A percentile compares a stretch with the other conserved stretches of the same genome.
Evolutionary conservation across 108 stramenopile species (phyloP).

Genomic region (Cyclotella kingstonii): DNA sequence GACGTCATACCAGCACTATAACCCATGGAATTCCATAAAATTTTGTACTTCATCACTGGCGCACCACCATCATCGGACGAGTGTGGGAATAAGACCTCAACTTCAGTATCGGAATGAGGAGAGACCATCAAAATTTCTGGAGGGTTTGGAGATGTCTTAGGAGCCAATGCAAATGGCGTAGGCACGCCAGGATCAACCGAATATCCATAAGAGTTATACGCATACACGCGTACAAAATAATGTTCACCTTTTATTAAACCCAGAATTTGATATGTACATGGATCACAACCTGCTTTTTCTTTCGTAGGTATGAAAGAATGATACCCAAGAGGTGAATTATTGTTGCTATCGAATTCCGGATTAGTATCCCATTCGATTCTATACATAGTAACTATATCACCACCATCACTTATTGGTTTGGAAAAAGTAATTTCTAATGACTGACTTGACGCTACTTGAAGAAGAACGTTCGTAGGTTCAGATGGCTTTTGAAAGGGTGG

Average conservation of each 20-base stretch:
- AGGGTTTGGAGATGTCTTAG: constrained; percentile 52
- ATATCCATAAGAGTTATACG: constrained; percentile 52
- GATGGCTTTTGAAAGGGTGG: constrained; percentile 73
- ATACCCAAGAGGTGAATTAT: constrained; percentile 58
- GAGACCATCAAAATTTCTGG: constrained; percentile 21
- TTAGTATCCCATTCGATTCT: constrained; percentile 82
- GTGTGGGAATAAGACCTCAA: constrained; percentile 52
- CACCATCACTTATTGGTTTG: constrained; percentile 61
- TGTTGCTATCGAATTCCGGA: constrained; percentile 51
- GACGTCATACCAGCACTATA: constrained; percentile 40
- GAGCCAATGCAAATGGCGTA: constrained; percentile 29
- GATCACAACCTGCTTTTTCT: constrained; percentile 33
- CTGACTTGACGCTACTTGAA: constrained; percentile 40
- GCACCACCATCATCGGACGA: constrained; percentile 54
- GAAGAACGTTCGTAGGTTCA: constrained; percentile 38
- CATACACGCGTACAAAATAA: constrained; percentile 62
- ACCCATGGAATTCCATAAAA: constrained; percentile 54
- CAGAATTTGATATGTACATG: constrained; percentile 36
- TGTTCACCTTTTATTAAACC: constrained; percentile 45
- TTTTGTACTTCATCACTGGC: constrained; percentile 47
- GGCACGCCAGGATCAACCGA: constrained; percentile 20
- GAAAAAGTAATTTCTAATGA: constrained; percentile 33
- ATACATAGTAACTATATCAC: constrained; percentile 62
- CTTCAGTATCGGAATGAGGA: constrained; percentile 45
- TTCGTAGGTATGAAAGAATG: constrained; percentile 47